Evolutionary conservation across 2,329 filamentous ascomycete species (phyloP), one percentile per base, ranked within the genome.

Genomic region (Volutella citrinella): DNA sequence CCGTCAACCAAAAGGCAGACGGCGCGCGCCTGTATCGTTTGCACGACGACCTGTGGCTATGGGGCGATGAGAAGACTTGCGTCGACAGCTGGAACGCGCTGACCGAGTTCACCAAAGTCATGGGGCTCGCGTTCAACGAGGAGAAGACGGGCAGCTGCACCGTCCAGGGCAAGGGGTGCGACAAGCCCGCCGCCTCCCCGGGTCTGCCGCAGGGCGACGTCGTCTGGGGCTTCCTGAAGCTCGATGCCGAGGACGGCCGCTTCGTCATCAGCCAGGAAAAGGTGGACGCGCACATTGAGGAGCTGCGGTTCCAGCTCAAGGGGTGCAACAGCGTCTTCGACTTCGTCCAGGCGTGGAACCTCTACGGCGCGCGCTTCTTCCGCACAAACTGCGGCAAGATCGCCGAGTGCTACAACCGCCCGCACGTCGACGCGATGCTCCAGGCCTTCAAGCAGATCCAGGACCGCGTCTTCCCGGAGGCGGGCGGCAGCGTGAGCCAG

Each of bases 31-130:
- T 84, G 10, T 80, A 80, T 52, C 74, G 81, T 10, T 63, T 82
- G 22, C 72, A 82, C 32, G 80, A 83, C 42, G 78, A 84, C 43
- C 66, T 83, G 32, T 84, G 79, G 80, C 78, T 83, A 51, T 84
- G 79, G 78, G 48, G 66, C 45, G 65, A 76, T 6, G 70, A 79
- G 29, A 43, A 61, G 4, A 64, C 61, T 4, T 74, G 72, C n/a
- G 64, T 70, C 15, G 65, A 69, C 26, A 80, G 76, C 0, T 87
- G 81, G 82, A 51, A 68, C 13, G 65, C 74, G 0, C 68, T 85
- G 43, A 62, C 66, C 2, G 57, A 66, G 3, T 86, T 84, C 43
- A 61, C 68, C 3, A 49, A 57, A 1, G 57, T 75, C 3, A 77
- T 80, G 51, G 76, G 79, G 2, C 66, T 82, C 2, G 56, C 68